phyloP scores from a whole-genome alignment of 2,329 filamentous ascomycete genomes.

The Aspergillus ustus region DNA sequence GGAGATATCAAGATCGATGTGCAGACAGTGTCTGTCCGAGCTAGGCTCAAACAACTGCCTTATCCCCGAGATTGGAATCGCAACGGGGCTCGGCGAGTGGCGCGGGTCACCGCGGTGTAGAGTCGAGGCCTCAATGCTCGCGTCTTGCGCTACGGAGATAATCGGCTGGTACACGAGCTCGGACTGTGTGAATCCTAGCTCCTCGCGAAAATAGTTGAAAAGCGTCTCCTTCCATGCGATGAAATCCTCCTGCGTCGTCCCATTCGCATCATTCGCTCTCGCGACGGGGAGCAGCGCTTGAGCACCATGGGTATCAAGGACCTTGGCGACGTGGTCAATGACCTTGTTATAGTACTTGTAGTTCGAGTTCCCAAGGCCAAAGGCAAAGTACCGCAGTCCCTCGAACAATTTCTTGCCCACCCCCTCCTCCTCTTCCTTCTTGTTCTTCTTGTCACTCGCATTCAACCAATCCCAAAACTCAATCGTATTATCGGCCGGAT shows the following conservation, averaged over 20 bases:
- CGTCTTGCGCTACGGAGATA: constrained; percentile 74
- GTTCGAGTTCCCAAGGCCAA: constrained; percentile 93
- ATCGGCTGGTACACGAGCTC: constrained; percentile 88
- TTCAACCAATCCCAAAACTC: constrained; percentile 86
- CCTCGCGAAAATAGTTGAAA: constrained; percentile 76
- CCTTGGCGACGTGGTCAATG: constrained; percentile 82
- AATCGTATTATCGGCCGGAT: constrained; percentile 92
- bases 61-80: constrained; percentile 81
- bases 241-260: constrained; percentile 96
- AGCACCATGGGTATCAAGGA: constrained; percentile 75
- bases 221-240: constrained; percentile 95
- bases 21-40: constrained; percentile 82
- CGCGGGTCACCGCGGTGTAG: constrained; percentile 87
- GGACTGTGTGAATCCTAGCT: constrained; percentile 82
- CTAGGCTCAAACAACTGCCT: constrained; percentile 76
- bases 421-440: constrained; percentile 61
- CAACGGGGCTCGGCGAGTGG: constrained; percentile 71
- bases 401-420: constrained; percentile 67
- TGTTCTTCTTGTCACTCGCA: constrained; percentile 41
- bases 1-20: constrained; percentile 85
- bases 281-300: constrained; percentile 77
- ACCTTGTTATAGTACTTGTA: constrained; percentile 98
- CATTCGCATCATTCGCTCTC: constrained; percentile 89
- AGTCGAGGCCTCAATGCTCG: constrained; percentile 70
- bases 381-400: constrained; percentile 75